Base-by-base conservation (phyloP, 2,329 filamentous ascomycete genomes). In the Paramyrothecium sp. region DNA sequence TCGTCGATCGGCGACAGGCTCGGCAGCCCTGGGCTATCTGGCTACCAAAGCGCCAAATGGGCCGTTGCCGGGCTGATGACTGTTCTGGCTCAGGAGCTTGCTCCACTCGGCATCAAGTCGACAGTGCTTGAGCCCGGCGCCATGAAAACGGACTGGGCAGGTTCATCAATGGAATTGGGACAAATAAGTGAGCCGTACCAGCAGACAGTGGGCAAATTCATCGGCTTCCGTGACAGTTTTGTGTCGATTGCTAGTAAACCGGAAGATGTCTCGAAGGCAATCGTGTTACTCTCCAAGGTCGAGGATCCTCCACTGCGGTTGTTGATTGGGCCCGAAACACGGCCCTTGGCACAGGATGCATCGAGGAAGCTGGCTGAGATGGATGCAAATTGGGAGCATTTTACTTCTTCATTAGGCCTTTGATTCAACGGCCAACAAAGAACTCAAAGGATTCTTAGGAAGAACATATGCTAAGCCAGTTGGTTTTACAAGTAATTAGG, bases 21-120 rank as follows among this genome's bases (percentile, higher is more conserved):
- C 2, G 71, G 71, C 20, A 63, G 65, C 0, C 70, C 74, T 0
- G 69, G 69, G 2, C 67, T 73, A 16, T 59, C 62, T 3, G 69
- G 72, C 2, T 77, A 78, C 52, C 73, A 75, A 53, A 67, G 69
- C 8, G 67, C 70, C 17, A 78, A 78, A 56, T 78, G 71, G 66
- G 76, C 72, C 0, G 64, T 77, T 1, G 69, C 68, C 0, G 72
- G 74, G 0, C 75, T 77, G 53, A 73, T 73, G 0, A 71, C 73
- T 3, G 69, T 65, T 2, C 58, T 78, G 2, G 61, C 69, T 0
- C 55, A 68, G n/a, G 76, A 78, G 41, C 54, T 77, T 0, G 59
- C 67, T 0, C 61, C 71, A 1, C 60, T 78, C 3, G 75, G 75
- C 0, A 72, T 78, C 54, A 73, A 71, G 49, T 63, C 77, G 1